A percentile compares a stretch with the other conserved stretches of the same genome.
These are phyloP conservation scores for Lactifluus hygrophoroides DNA, from an alignment of 768 basidiomycete species.

Conservation along the genomic window DNA sequence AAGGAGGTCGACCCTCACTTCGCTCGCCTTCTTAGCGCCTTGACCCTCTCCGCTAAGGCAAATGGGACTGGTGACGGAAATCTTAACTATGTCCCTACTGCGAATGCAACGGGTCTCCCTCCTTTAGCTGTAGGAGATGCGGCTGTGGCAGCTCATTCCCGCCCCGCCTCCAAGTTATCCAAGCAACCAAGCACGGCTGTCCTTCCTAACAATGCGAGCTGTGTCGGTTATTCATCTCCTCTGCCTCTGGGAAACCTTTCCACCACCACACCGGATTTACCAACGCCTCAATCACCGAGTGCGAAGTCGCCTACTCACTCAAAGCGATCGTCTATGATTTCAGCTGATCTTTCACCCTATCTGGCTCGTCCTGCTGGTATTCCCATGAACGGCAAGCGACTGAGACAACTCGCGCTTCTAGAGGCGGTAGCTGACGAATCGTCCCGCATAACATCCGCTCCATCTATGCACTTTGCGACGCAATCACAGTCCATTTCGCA, in stretches of 20 bases:
- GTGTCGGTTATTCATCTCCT: neutral
- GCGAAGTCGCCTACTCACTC: constrained; percentile 24
- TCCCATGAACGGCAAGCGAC: constrained; percentile 49
- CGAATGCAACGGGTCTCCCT: neutral
- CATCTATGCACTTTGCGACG: constrained; percentile 19
- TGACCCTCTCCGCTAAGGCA: constrained; percentile 44
- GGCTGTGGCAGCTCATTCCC: no score
- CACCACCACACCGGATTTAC: constrained; percentile 10
- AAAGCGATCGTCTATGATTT: constrained; percentile 36
- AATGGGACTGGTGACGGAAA: neutral
- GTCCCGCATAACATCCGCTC: constrained; percentile 42
- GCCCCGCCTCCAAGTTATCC: no score
- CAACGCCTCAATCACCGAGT: constrained; percentile 5
- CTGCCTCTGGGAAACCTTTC: neutral
- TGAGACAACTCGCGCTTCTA: constrained; percentile 63
- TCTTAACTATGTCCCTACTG: neutral
- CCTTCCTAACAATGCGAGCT: neutral
- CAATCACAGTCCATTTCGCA: neutral
- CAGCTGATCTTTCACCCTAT: constrained; percentile 65
- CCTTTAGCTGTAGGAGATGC: neutral
- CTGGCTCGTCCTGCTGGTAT: constrained; percentile 46
- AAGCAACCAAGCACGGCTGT: neutral
- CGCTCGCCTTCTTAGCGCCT: constrained; percentile 53
- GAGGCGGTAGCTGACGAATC: constrained; percentile 71
- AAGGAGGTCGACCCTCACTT: constrained; percentile 58